Percentiles rank a stretch among this genome's conserved stretches.
Conservation (phyloP, 345 rosid genomes). For the Aquilaria malaccensis region DNA sequence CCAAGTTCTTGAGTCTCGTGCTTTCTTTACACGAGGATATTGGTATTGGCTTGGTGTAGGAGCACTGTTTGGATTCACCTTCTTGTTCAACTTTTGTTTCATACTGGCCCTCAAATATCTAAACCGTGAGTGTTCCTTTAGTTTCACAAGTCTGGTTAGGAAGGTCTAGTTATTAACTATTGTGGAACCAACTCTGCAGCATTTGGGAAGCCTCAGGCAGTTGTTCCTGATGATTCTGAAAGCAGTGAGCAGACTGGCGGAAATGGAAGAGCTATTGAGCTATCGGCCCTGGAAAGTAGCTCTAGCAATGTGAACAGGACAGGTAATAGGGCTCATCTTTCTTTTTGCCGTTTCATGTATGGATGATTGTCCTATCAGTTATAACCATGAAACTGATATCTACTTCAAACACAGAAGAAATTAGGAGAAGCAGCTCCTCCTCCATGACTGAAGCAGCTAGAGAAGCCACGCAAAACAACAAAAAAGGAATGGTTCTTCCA, state of each 20-base stretch:
- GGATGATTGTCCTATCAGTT: not conserved
- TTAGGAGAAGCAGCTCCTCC: slow-evolving; percentile 6
- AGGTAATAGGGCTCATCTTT: slow-evolving; percentile 10
- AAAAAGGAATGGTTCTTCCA: slow-evolving; percentile 66
- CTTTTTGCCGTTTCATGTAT: slow-evolving; percentile 1
- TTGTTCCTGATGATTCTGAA: slow-evolving; percentile 34
- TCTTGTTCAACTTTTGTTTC: slow-evolving; percentile 41
- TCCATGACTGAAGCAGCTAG: slow-evolving; percentile 11
- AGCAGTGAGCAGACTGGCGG: slow-evolving; percentile 15
- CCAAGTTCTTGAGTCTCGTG: slow-evolving; percentile 36
- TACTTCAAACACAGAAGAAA: not conserved
- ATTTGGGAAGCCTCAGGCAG: slow-evolving; percentile 37
- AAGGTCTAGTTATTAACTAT: not conserved
- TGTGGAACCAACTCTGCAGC: slow-evolving; percentile 31
- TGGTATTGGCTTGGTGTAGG: slow-evolving; percentile 76
- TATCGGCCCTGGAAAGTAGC: slow-evolving; percentile 14
- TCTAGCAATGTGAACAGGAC: slow-evolving; percentile 12
- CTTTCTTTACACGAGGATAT: slow-evolving; percentile 30
- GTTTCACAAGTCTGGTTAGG: not conserved
- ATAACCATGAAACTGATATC: not conserved
- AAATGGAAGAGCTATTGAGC: slow-evolving; percentile 17
- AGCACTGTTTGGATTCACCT: slow-evolving; percentile 38
- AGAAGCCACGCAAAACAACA: slow-evolving; percentile 16
- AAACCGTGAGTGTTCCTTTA: slow-evolving; percentile 28
- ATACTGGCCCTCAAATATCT: slow-evolving; percentile 48